These are phyloP conservation scores for Metschnikowia peoriensis DNA, from an alignment of 805 yeast species.

Conservation along the genomic window DNA sequence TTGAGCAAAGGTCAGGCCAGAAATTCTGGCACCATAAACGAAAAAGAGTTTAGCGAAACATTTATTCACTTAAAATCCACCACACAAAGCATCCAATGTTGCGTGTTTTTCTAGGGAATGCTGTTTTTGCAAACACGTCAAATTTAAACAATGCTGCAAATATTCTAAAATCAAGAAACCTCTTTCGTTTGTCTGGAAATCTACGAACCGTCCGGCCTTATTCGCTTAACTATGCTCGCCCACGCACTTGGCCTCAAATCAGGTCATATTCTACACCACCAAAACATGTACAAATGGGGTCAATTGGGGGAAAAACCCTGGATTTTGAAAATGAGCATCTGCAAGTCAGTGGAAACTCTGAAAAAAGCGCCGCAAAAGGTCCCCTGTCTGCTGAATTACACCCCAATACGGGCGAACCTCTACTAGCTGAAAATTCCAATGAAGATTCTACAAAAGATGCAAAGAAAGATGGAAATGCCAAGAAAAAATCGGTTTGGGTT, in stretches of 20 bases:
- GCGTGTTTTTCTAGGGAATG: no score
- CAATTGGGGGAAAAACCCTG: neutral
- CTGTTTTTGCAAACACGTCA: no score
- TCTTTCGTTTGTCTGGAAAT: neutral
- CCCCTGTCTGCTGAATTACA: neutral
- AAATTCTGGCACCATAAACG: no score
- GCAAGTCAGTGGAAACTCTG: neutral
- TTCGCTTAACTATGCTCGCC: neutral
- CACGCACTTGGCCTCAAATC: neutral
- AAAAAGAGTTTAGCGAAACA: no score
- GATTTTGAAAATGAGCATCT: neutral
- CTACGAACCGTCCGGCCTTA: neutral
- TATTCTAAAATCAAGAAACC: no score
- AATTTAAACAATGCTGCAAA: neutral
- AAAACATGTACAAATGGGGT: neutral
- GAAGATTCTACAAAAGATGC: neutral
- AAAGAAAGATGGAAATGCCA: neutral
- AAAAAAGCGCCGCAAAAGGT: neutral
- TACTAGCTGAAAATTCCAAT: neutral
- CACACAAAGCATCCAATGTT: no score
- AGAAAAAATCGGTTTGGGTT: slow-evolving; percentile 5
- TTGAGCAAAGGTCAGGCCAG: no score
- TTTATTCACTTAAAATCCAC: no score
- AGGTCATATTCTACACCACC: neutral
- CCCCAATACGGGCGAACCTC: neutral